Conservation (phyloP, 2,329 filamentous ascomycete genomes). For the Xylaria sp. region DNA sequence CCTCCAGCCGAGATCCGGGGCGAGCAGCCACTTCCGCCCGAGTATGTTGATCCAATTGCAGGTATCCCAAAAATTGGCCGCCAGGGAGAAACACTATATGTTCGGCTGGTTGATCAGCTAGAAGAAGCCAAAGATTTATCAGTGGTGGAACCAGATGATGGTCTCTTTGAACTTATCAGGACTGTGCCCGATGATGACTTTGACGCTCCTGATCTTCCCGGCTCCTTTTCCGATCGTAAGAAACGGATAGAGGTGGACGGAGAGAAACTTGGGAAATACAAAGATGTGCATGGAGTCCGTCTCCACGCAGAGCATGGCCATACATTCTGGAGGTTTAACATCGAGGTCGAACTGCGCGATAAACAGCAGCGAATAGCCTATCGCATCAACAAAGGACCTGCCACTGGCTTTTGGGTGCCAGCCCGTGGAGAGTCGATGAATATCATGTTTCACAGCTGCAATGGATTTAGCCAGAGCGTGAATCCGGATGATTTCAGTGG, state of each 20-base stretch:
- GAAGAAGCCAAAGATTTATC: conserved; percentile 83
- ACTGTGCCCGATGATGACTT: conserved; percentile 62
- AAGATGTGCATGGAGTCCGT: conserved; percentile 82
- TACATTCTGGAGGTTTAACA: conserved; percentile 97
- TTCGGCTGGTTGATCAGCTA: conserved; percentile 87
- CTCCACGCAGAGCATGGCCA: conserved; percentile 86
- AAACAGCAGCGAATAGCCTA: conserved; percentile 90
- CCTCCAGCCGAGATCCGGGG: conserved; percentile 75
- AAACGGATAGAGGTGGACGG: conserved; percentile 72
- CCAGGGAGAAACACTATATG: conserved; percentile 86
- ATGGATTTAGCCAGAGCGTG: conserved; percentile 87
- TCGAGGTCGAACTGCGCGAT: conserved; percentile 86
- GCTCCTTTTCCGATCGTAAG: conserved; percentile 64
- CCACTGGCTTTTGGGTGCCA: conserved; percentile 94
- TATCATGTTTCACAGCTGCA: conserved; percentile 98
- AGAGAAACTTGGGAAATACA: conserved; percentile 82
- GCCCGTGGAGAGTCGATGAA: conserved; percentile 89
- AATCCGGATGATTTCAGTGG: conserved; percentile 85
- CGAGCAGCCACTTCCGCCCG: conserved; percentile 73
- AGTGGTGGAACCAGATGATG: conserved; percentile 79
- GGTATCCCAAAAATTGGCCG: conserved; percentile 87
- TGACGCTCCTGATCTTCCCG: conserved; percentile 60
- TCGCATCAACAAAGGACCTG: conserved; percentile 90
- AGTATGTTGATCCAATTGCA: conserved; percentile 89
- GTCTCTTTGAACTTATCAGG: conserved; percentile 78